Evolutionary conservation across 2,329 filamentous ascomycete species (phyloP), one percentile per base, ranked within the genome.

Genomic region (Fusarium albosuccineum): DNA sequence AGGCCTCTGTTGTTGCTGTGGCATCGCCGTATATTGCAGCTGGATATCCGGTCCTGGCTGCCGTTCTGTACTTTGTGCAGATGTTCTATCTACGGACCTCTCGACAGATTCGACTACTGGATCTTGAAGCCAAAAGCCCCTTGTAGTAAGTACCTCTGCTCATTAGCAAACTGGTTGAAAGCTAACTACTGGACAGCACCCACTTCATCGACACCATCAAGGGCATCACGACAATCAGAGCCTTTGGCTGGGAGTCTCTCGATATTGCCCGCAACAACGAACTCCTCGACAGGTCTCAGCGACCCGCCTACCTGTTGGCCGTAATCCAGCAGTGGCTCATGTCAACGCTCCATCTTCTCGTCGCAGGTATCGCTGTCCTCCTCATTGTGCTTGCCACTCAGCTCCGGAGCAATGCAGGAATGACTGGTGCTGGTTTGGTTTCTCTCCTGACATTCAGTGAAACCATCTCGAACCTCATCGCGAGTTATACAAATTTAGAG

Each of bases 101-200:
- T 1, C 78, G 87, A 0, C 88, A 90, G 71, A 73, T 91, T 8
- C 82, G 88, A 49, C 80, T 88, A 17, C 74, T 91, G 10, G 88
- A 90, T 45, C 80, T 91, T 1, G 88, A 91, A 72, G 82, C 85
- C 2, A 89, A 90, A 66, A 83, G 84, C 1, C 87, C 87, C 0
- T 16, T 76, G 2, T 76, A 76, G 70, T 75, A 67, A 62, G 73
- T 68, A 1, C 9, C 6, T 5, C 4, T 5, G 5, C 5, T 5
- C 5, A 1, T 5, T 2, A 3, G 4, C 9, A 8, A 9, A 13
- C 4, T 1, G 11, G 3, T 7, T 3, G 10, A 5, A 11, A n/a
- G 6, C 50, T 70, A 30, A 70, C 37, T 6, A 6, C 3, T 1
- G 3, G 4, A 16, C 26, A 81, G 79, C 64, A 76, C 81, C 0